phyloP scores from a whole-genome alignment of 352 stramenopile genomes.

The Poterioochromonas sp. region DNA sequence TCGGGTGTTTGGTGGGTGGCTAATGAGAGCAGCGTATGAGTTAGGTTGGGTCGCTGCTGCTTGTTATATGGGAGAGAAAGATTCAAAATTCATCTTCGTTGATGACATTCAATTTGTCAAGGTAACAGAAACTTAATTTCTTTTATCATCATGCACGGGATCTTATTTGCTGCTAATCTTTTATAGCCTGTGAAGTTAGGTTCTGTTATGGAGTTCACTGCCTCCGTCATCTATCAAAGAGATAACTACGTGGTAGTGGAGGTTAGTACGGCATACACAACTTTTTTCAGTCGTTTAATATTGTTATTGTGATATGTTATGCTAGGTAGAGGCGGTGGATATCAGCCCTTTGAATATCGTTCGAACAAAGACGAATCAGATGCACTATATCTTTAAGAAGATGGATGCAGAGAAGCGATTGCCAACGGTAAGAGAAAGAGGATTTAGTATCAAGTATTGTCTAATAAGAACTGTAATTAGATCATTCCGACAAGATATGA shows the following conservation, averaged over 20 bases:
- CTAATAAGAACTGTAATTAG: no score
- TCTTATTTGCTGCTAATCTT: no score
- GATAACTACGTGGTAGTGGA: slow-evolving; percentile 5
- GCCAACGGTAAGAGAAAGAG: no score
- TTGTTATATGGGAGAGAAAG: slow-evolving; percentile 2
- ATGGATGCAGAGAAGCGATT: no score
- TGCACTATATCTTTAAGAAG: background rate
- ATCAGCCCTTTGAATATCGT: background rate
- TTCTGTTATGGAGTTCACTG: slow-evolving; percentile 23
- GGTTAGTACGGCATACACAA: no score
- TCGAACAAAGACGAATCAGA: background rate
- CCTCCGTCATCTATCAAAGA: background rate
- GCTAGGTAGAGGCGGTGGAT: no score
- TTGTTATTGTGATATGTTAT: no score
- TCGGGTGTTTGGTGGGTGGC: slow-evolving; percentile 22
- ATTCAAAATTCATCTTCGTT: slow-evolving; percentile 1
- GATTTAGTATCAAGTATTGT: no score
- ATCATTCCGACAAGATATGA: background rate
- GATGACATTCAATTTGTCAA: slow-evolving; percentile 28
- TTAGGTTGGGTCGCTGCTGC: slow-evolving; percentile 3
- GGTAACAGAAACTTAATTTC: background rate
- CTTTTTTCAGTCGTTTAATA: no score
- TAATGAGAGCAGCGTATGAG: slow-evolving; percentile 20
- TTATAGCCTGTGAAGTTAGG: slow-evolving; percentile 20
- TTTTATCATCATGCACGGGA: no score